Evolutionary conservation across 2,329 filamentous ascomycete species (phyloP), one percentile per base, ranked within the genome.

Genomic region (Aotearoamyces nothofagi): DNA sequence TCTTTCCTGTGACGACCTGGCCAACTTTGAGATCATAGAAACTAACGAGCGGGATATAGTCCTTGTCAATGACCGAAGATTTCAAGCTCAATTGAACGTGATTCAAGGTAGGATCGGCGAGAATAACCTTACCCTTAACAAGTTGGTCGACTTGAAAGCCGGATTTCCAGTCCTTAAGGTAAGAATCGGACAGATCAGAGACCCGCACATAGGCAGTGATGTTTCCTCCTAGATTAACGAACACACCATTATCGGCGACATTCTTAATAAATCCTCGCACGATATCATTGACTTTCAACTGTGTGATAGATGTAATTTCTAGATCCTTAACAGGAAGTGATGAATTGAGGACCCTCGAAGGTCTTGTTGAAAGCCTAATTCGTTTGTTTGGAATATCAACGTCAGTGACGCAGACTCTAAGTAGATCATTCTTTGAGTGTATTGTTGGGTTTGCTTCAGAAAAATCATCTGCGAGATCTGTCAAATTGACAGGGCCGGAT

Each of bases 151-250:
- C 59, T 44, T 90, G 75, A 56, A 87, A 94, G 24, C 76, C 63
- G 19, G 80, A 71, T 57, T 93, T 92, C 90, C 90, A 98, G 36
- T 96, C 82, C 54, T 96, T 96, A 44, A 98, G 58, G 51, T 76
- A 98, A 5, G 71, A 68, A 50, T 98, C 90, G 0, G 86, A 93
- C 9, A 98, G 64, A 50, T 96, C 86, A 7, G 78, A 71, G 30
- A 96, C 77, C 41, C 81, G 78, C 26, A 93, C 79, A 44, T 86
- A 78, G 1, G 76, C 86, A 27, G 79, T 80, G 11, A 93, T 65
- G 37, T 78, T 72, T 11, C 81, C 79, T 24, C 86, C 84, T 3
- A 98, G 63, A 15, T 76, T 67, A 26, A 98, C 69, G 44, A 94
- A 93, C 2, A 98, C 54, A 30, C 90, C 90, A 50, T 84, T 87